These are phyloP conservation scores for Suhomyces bokatorum DNA, from an alignment of 1,139 yeast genomes.

Conservation along the genomic window DNA sequence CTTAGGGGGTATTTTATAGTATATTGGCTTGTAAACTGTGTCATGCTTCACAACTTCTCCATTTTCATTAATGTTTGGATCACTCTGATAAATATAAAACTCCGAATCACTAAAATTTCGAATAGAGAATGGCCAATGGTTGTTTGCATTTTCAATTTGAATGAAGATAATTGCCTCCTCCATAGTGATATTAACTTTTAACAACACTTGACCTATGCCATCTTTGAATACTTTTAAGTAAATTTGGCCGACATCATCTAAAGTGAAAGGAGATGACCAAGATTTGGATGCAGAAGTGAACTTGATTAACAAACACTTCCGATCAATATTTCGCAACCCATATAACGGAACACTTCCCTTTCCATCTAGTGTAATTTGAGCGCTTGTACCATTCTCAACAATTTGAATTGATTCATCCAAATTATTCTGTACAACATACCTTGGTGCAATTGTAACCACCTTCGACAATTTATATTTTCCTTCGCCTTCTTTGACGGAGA, in stretches of 20 bases:
- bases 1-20: constrained; percentile 78
- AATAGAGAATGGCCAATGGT: constrained; percentile 90
- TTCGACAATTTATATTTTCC: constrained; percentile 80
- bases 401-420: constrained; percentile 57
- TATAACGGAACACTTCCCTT: constrained; percentile 64
- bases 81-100: constrained; percentile 80
- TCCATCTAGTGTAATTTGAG: constrained; percentile 45
- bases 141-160: constrained; percentile 68
- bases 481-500: constrained; percentile 78
- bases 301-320: constrained; percentile 59
- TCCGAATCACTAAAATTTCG: constrained; percentile 86
- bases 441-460: constrained; percentile 77
- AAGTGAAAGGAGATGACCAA: constrained; percentile 88
- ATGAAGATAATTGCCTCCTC: constrained; percentile 83
- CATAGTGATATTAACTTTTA: constrained; percentile 70
- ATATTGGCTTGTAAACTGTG: constrained; percentile 66
- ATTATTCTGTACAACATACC: constrained; percentile 72
- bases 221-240: constrained; percentile 68
- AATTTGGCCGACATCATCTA: constrained; percentile 81
- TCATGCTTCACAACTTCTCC: constrained; percentile 58
- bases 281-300: constrained; percentile 58
- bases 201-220: constrained; percentile 63
- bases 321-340: constrained; percentile 48
- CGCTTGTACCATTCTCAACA: constrained; percentile 68
- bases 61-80: constrained; percentile 74